phyloP scores from a whole-genome alignment of 768 basidiomycete genomes.

The Galerina marginata region DNA sequence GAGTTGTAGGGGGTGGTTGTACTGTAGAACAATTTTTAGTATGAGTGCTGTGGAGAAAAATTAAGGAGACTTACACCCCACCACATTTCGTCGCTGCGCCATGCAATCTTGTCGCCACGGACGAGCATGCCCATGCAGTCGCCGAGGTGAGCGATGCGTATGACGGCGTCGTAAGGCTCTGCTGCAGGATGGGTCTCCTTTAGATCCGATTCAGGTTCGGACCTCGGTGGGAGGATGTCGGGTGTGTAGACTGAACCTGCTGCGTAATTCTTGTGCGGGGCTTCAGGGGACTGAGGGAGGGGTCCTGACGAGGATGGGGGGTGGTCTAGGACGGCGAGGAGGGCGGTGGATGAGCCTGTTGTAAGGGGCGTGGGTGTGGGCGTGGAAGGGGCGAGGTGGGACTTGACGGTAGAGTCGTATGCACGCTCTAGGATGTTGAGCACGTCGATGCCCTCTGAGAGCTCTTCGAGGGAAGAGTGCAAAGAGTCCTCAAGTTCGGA shows the following conservation, averaged over 20 bases:
- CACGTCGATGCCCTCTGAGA: conserved; percentile 73
- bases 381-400: conserved; percentile 51
- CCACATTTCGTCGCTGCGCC: conserved; percentile 94
- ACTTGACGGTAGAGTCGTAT: conserved; percentile 67
- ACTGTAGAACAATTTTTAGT: conserved; percentile 36
- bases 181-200: not conserved
- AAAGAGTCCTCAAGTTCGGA: conserved; percentile 42
- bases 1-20: conserved; percentile 50
- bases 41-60: not conserved
- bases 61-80: conserved; percentile 62
- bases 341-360: conserved; percentile 70
- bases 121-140: conserved; percentile 91
- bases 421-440: conserved; percentile 72
- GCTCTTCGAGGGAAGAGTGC: conserved; percentile 47
- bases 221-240: not conserved
- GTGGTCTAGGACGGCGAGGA: conserved; percentile 67
- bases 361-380: conserved; percentile 39
- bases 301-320: conserved; percentile 23
- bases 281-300: conserved; percentile 18
- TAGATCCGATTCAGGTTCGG: not conserved
- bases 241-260: conserved; percentile 21
- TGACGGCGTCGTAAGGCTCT: conserved; percentile 54
- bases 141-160: conserved; percentile 84
- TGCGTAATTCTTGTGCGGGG: conserved; percentile 27
- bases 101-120: conserved; percentile 76